phyloP scores from a whole-genome alignment of 768 basidiomycete genomes.

The Sarcodon aspratus region DNA sequence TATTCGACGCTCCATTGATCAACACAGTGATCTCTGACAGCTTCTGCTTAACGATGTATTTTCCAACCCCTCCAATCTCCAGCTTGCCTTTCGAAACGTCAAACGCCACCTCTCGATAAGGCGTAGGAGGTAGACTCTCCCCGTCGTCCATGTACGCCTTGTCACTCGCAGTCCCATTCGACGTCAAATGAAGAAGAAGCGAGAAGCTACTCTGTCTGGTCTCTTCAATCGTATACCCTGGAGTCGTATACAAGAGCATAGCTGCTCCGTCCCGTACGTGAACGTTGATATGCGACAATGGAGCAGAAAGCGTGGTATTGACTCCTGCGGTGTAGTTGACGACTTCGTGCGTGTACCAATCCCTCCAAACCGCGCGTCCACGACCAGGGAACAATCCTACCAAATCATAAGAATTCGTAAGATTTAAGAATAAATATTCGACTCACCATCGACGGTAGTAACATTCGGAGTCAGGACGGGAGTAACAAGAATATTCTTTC shows the following conservation, averaged over 20 bases:
- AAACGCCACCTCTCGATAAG: slow-evolving; percentile 37
- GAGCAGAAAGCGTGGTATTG: slow-evolving; percentile 39
- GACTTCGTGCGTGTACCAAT: slow-evolving; percentile 60
- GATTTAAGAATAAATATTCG: background rate
- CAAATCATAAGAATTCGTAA: background rate
- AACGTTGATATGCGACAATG: slow-evolving; percentile 66
- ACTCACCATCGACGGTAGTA: slow-evolving; percentile 50
- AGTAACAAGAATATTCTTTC: slow-evolving; percentile 60
- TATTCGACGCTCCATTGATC: slow-evolving; percentile 23
- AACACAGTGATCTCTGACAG: slow-evolving; percentile 47
- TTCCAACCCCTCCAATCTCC: slow-evolving; percentile 23
- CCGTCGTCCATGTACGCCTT: slow-evolving; percentile 65
- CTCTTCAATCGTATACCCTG: slow-evolving; percentile 59
- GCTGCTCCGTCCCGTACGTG: slow-evolving; percentile 63
- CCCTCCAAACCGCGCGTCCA: slow-evolving; percentile 50
- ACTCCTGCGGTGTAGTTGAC: slow-evolving; percentile 30
- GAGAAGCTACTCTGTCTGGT: slow-evolving; percentile 52
- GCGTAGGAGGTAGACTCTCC: slow-evolving; percentile 42
- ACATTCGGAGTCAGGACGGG: slow-evolving; percentile 64
- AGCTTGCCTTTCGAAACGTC: slow-evolving; percentile 23
- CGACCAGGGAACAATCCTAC: slow-evolving; percentile 57
- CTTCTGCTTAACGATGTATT: slow-evolving; percentile 32
- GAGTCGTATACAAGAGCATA: slow-evolving; percentile 48
- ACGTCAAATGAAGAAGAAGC: slow-evolving; percentile 37
- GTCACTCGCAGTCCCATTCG: slow-evolving; percentile 40